phyloP scores from a whole-genome alignment of 306 rosid species.

The Dalbergia cochinchinensis region DNA sequence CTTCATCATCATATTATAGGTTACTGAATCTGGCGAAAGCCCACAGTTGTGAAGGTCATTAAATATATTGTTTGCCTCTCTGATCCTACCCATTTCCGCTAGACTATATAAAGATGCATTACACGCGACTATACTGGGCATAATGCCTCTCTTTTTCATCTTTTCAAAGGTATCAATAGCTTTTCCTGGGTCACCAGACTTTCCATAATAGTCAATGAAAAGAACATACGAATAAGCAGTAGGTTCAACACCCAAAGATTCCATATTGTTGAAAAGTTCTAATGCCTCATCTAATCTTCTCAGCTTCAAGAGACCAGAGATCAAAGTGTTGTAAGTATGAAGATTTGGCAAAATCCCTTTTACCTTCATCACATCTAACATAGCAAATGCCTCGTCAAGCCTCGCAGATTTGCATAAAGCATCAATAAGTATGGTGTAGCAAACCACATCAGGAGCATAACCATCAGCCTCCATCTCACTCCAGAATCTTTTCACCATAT shows the following conservation, averaged over 20 bases:
- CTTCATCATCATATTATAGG: constrained; percentile 94
- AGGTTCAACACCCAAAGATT: constrained; percentile 73
- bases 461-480: constrained; percentile 89
- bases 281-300: constrained; percentile 80
- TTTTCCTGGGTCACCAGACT: constrained; percentile 78
- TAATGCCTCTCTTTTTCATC: constrained; percentile 83
- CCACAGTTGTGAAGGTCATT: constrained; percentile 76
- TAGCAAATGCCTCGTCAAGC: constrained; percentile 72
- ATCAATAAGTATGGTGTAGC: constrained; percentile 79
- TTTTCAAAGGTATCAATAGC: constrained; percentile 80
- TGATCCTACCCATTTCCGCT: constrained; percentile 75
- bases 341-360: constrained; percentile 82
- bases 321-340: constrained; percentile 85
- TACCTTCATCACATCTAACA: constrained; percentile 68
- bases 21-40: constrained; percentile 82
- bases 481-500: constrained; percentile 69
- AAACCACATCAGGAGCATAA: constrained; percentile 84
- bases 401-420: constrained; percentile 83
- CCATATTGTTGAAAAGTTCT: constrained; percentile 71
- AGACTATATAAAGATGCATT: constrained; percentile 89
- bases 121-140: constrained; percentile 85
- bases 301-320: constrained; percentile 73
- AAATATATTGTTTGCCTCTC: constrained; percentile 77
- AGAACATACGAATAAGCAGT: constrained; percentile 85
- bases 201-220: constrained; percentile 91